phyloP scores from a whole-genome alignment of 371 early-diverging fungal species.

The Mucor lusitanicus region DNA sequence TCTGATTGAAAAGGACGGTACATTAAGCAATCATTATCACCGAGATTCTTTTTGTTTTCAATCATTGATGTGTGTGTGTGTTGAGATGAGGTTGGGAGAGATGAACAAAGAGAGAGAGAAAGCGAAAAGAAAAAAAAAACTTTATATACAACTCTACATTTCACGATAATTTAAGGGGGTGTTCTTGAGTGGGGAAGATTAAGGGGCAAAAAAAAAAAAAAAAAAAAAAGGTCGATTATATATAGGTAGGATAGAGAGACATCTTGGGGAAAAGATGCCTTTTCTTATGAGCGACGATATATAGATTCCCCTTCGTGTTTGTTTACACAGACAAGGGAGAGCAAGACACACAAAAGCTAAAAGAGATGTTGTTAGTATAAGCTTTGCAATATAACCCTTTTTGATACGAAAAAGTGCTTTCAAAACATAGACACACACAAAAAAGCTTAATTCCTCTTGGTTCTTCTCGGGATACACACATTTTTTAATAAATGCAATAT shows the following conservation, averaged over 20 bases:
- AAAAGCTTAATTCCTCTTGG: background rate
- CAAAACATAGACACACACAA: background rate
- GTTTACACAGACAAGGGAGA: background rate
- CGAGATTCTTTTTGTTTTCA: conserved; percentile 2
- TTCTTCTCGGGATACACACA: background rate
- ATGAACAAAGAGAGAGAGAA: background rate
- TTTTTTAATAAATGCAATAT: conserved; percentile 1
- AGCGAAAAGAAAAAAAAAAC: background rate
- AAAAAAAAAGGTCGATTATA: background rate
- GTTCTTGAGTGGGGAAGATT: conserved; percentile 1
- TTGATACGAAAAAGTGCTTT: background rate
- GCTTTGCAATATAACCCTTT: background rate
- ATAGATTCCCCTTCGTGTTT: background rate
- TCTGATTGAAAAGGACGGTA: conserved; percentile 10
- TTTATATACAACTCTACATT: background rate
- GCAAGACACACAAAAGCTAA: background rate
- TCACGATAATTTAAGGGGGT: background rate
- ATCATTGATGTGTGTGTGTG: background rate
- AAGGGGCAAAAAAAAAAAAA: conserved; percentile 2
- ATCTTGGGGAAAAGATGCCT: background rate
- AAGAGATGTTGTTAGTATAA: background rate
- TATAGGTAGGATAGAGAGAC: conserved; percentile 2
- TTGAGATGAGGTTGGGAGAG: no score
- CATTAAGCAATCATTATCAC: conserved; percentile 9
- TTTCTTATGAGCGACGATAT: background rate